Percentiles rank a stretch among this genome's conserved stretches.
Conservation (phyloP, 106 monocot genomes). For the Cymbidium sinense region DNA sequence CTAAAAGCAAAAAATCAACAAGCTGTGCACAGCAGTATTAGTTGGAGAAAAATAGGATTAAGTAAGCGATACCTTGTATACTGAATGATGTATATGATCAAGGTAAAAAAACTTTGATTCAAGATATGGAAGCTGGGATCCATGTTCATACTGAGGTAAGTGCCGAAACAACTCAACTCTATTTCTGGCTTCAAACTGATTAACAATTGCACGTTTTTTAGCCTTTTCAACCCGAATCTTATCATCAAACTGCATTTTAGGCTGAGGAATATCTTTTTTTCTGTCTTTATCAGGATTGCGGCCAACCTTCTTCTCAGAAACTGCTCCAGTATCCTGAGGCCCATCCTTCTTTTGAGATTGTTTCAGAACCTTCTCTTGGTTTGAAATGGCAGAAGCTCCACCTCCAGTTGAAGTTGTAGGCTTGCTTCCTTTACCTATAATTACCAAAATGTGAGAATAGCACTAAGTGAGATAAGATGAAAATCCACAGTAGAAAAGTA, state of each 20-base stretch:
- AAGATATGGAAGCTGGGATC: slow-evolving; percentile 70
- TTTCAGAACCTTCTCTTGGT: slow-evolving; percentile 37
- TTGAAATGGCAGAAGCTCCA: slow-evolving; percentile 17
- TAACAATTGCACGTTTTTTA: slow-evolving; percentile 66
- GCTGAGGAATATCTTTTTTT: slow-evolving; percentile 73
- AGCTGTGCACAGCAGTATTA: background rate
- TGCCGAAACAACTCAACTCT: slow-evolving; percentile 86
- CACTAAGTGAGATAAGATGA: background rate
- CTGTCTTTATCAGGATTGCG: slow-evolving; percentile 50
- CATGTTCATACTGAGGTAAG: slow-evolving; percentile 77
- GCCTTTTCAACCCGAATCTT: slow-evolving; percentile 70
- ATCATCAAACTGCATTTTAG: slow-evolving; percentile 82
- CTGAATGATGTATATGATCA: slow-evolving; percentile 78
- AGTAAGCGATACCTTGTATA: slow-evolving; percentile 52
- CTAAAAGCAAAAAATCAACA: background rate
- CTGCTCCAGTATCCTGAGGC: slow-evolving; percentile 18
- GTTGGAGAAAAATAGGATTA: background rate
- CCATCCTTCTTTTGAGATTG: slow-evolving; percentile 64
- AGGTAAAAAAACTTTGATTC: slow-evolving; percentile 76
- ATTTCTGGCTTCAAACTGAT: slow-evolving; percentile 69
- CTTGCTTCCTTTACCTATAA: slow-evolving; percentile 20
- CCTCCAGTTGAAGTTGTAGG: slow-evolving; percentile 15
- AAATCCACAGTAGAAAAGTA: background rate
- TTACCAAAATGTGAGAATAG: background rate
- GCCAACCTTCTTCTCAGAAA: slow-evolving; percentile 51